These are phyloP conservation scores for Linnemannia zychae DNA, from an alignment of 192 early-diverging fungal genomes.

Conservation along the genomic window DNA sequence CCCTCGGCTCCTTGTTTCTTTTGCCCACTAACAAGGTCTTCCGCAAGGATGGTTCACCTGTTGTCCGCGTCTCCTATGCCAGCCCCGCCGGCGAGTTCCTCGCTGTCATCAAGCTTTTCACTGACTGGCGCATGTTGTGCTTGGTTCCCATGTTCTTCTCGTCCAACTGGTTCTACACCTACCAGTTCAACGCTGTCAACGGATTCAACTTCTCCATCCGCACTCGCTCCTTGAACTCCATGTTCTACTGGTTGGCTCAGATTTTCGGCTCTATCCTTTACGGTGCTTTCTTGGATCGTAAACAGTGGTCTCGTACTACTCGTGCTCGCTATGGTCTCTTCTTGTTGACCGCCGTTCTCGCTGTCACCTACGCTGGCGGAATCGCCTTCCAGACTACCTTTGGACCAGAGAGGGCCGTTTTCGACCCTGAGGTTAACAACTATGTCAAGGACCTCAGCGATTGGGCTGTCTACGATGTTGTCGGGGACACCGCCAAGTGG, in stretches of 20 bases:
- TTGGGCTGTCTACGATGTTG: constrained; percentile 37
- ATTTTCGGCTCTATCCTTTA: constrained; percentile 77
- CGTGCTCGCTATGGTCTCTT: constrained; percentile 76
- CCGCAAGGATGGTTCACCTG: constrained; percentile 77
- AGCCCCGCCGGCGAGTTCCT: constrained; percentile 67
- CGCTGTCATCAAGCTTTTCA: constrained; percentile 69
- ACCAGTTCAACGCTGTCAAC: constrained; percentile 72
- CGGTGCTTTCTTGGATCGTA: constrained; percentile 73
- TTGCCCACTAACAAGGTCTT: constrained; percentile 71
- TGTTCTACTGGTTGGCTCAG: constrained; percentile 83
- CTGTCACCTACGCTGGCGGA: constrained; percentile 71
- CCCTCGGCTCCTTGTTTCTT: constrained; percentile 69
- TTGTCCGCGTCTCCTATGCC: constrained; percentile 76
- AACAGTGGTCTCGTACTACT: constrained; percentile 62
- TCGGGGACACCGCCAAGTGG: constrained; percentile 43
- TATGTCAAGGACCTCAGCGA: constrained; percentile 28
- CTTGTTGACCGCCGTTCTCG: constrained; percentile 60
- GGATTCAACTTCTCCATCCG: constrained; percentile 73
- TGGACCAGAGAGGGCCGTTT: constrained; percentile 29
- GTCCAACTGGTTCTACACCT: constrained; percentile 87
- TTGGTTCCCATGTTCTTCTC: constrained; percentile 77
- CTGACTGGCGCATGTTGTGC: constrained; percentile 73
- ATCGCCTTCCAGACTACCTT: constrained; percentile 67
- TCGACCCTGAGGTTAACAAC: neutral
- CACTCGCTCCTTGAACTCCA: constrained; percentile 77